These are phyloP conservation scores for Sphaerosporella brunnea DNA, from an alignment of 495 filamentous ascomycete genomes.

Conservation along the genomic window DNA sequence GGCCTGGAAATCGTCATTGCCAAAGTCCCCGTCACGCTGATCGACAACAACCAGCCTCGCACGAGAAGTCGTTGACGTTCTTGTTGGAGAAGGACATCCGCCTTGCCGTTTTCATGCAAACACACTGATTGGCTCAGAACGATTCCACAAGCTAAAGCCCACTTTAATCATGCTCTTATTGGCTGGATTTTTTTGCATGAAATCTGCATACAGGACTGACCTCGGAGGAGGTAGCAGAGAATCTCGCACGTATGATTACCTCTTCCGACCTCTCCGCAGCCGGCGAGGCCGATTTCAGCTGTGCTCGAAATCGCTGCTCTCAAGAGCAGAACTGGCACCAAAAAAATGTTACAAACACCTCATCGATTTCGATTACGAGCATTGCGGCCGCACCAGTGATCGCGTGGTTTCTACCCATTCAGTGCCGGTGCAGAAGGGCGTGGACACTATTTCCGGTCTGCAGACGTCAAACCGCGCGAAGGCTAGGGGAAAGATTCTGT, in stretches of 20 bases:
- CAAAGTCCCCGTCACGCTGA: slow-evolving; percentile 62
- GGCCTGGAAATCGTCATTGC: slow-evolving; percentile 90
- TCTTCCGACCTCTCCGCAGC: slow-evolving; percentile 63
- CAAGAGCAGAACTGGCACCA: slow-evolving; percentile 75
- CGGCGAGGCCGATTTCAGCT: slow-evolving; percentile 78
- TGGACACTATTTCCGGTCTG: slow-evolving; percentile 87
- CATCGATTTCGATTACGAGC: slow-evolving; percentile 89
- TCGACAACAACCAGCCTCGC: slow-evolving; percentile 68
- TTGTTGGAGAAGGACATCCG: slow-evolving; percentile 79
- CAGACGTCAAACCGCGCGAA: slow-evolving; percentile 82
- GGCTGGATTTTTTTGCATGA: no score
- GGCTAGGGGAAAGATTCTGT: slow-evolving; percentile 77
- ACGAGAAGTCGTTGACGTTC: slow-evolving; percentile 83
- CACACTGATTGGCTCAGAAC: no score
- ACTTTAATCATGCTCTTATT: no score
- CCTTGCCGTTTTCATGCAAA: no score
- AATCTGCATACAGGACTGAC: slow-evolving; percentile 73
- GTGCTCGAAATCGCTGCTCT: slow-evolving; percentile 82
- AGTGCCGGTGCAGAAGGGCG: slow-evolving; percentile 88
- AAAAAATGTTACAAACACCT: slow-evolving; percentile 87
- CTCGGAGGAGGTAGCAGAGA: slow-evolving; percentile 53
- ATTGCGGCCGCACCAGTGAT: slow-evolving; percentile 71
- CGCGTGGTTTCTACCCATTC: slow-evolving; percentile 92
- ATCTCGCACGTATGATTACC: slow-evolving; percentile 46
- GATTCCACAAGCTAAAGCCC: no score